phyloP scores from a whole-genome alignment of 2,329 filamentous ascomycete genomes.

The Dactylellina parvicollis region DNA sequence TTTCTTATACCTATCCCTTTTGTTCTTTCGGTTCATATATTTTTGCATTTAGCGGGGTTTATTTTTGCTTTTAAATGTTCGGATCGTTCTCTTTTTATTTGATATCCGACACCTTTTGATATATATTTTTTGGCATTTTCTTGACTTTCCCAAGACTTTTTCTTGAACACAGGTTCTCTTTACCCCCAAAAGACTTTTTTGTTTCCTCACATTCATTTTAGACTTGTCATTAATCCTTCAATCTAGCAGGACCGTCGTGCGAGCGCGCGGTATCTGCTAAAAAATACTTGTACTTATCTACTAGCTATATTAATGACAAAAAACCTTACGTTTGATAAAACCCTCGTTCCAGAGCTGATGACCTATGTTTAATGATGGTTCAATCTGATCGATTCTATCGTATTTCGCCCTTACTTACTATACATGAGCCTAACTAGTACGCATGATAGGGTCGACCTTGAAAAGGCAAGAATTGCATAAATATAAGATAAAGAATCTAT shows the following conservation, averaged over 20 bases:
- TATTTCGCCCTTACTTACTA: too few species aligned
- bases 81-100: constrained; percentile 1
- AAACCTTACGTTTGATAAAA: background rate
- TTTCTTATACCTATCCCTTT: constrained; percentile 18
- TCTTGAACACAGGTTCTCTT: constrained; percentile 9
- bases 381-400: too few species aligned
- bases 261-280: constrained; percentile 15
- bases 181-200: constrained; percentile 1
- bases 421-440: background rate
- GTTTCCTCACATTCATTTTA: constrained; percentile 28
- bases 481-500: background rate
- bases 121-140: constrained; percentile 2
- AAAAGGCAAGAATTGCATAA: background rate
- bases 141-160: background rate
- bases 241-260: constrained; percentile 12
- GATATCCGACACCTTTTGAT: constrained; percentile 4
- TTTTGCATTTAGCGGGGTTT: constrained; percentile 50
- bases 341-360: background rate
- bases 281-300: constrained; percentile 18
- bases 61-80: constrained; percentile 6
- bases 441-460: too few species aligned
- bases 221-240: constrained; percentile 19
- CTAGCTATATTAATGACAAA: constrained; percentile 7
- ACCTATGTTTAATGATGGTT: background rate
- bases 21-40: constrained; percentile 7